Percentiles rank a stretch among this genome's conserved stretches.
Evolutionary conservation across 768 basidiomycete genomes (phyloP).

Genomic region (Leccinellum luteum): DNA sequence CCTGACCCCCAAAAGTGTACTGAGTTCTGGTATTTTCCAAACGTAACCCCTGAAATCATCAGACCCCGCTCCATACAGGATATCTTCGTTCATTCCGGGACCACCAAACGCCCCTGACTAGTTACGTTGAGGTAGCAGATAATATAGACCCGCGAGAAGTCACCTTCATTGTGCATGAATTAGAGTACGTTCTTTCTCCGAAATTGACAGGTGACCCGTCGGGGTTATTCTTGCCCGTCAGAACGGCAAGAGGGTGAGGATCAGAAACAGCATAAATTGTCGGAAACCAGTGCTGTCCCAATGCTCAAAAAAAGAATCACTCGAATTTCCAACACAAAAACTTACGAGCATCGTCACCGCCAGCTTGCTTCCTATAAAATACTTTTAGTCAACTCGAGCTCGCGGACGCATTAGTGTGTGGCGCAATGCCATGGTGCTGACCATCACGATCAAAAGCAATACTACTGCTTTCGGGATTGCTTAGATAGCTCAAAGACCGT

Average conservation of each 20-base stretch:
- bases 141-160: slow-evolving; percentile 1
- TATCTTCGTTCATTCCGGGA: slow-evolving; percentile 47
- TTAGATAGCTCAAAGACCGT: slow-evolving; percentile 36
- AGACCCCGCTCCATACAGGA: slow-evolving; percentile 71
- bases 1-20: slow-evolving; percentile 44
- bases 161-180: slow-evolving; percentile 80
- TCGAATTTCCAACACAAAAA: neutral
- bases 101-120: slow-evolving; percentile 80
- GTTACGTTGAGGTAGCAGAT: neutral
- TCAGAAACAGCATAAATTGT: slow-evolving; percentile 70
- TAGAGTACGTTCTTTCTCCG: slow-evolving; percentile 57
- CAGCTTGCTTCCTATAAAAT: slow-evolving; percentile 51
- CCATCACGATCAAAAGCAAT: slow-evolving; percentile 68
- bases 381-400: neutral
- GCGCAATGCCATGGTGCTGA: slow-evolving; percentile 20
- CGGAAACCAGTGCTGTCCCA: slow-evolving; percentile 58
- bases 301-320: slow-evolving; percentile 1
- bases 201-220: slow-evolving; percentile 48
- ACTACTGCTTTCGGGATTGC: slow-evolving; percentile 68
- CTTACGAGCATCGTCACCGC: slow-evolving; percentile 68
- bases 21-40: slow-evolving; percentile 66
- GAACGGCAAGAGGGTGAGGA: slow-evolving; percentile 65
- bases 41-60: slow-evolving; percentile 81
- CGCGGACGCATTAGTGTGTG: slow-evolving; percentile 2
- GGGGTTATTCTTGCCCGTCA: slow-evolving; percentile 56